These are phyloP conservation scores for Gossypium laxum DNA, from an alignment of 441 rosid genomes.

Conservation along the genomic window DNA sequence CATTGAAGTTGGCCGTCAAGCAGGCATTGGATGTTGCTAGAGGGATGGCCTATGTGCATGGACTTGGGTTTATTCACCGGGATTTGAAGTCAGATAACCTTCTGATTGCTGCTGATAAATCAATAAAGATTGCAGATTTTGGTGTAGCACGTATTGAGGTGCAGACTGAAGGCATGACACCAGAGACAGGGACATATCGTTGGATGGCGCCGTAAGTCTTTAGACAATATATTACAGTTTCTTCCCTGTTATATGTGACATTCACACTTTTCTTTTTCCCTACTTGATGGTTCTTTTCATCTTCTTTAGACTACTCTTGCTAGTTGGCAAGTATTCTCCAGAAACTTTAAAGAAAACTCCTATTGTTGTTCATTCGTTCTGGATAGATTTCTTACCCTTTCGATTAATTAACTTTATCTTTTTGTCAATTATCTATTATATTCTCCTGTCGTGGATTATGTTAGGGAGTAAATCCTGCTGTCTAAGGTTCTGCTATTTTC, in stretches of 20 bases:
- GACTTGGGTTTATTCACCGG: conserved; percentile 68
- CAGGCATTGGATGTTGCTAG: conserved; percentile 93
- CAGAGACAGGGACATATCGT: conserved; percentile 93
- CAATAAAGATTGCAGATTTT: conserved; percentile 91
- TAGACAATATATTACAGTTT: background rate
- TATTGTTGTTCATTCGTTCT: background rate
- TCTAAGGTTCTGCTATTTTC: background rate
- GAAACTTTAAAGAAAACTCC: background rate
- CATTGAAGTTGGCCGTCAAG: conserved; percentile 74
- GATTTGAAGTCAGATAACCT: conserved; percentile 93
- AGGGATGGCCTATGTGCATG: conserved; percentile 91
- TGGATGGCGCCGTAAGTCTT: conserved; percentile 99
- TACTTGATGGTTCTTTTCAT: background rate
- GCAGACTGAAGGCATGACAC: conserved; percentile 98
- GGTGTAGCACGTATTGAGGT: conserved; percentile 97
- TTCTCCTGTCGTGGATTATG: background rate
- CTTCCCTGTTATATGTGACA: background rate
- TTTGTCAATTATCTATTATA: background rate
- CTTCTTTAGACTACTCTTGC: background rate
- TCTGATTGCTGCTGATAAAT: conserved; percentile 68
- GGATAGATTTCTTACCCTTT: background rate
- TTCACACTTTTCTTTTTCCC: background rate
- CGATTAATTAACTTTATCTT: background rate
- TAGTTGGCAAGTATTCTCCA: background rate
- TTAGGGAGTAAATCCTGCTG: background rate